A percentile compares a stretch with the other conserved stretches of the same genome.
Evolutionary conservation across 2,329 filamentous ascomycete species (phyloP).

Genomic region (Coniochaeta ligniaria): DNA sequence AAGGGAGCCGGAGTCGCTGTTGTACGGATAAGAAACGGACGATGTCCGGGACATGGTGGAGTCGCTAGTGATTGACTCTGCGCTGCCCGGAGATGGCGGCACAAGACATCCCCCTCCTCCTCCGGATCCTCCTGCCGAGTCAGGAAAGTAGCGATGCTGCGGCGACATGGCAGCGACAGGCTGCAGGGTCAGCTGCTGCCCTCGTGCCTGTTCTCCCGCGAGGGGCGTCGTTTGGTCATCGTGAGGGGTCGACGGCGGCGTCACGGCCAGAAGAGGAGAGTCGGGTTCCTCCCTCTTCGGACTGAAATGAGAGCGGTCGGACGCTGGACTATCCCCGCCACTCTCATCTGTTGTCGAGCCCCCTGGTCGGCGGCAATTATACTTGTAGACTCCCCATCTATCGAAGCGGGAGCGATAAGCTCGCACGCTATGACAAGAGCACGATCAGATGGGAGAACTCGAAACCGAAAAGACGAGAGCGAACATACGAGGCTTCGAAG

Average conservation of each 20-base stretch:
- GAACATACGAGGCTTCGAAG: constrained; percentile 34
- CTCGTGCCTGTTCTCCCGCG: not conserved
- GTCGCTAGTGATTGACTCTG: not conserved
- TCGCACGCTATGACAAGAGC: constrained; percentile 18
- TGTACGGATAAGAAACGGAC: not conserved
- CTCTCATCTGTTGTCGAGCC: not conserved
- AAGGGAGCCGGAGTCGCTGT: not conserved
- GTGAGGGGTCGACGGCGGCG: not conserved
- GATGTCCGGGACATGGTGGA: not conserved
- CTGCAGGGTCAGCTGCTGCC: not conserved
- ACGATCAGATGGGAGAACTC: not conserved
- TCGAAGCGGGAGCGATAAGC: constrained; percentile 42
- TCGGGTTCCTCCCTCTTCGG: not conserved
- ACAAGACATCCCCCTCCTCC: not conserved
- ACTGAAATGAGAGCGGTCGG: not conserved
- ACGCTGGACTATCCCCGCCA: not conserved
- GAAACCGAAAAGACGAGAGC: not conserved
- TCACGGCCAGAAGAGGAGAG: not conserved
- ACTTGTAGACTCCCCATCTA: constrained; percentile 38
- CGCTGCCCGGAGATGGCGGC: not conserved
- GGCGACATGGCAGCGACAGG: not conserved
- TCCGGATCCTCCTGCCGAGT: not conserved
- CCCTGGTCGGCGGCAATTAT: constrained; percentile 25
- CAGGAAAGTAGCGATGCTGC: not conserved
- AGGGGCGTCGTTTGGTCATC: not conserved